Evolutionary conservation across 495 filamentous ascomycete genomes (phyloP), one percentile per base, ranked within the genome.

Genomic region (Apodospora peruviana): DNA sequence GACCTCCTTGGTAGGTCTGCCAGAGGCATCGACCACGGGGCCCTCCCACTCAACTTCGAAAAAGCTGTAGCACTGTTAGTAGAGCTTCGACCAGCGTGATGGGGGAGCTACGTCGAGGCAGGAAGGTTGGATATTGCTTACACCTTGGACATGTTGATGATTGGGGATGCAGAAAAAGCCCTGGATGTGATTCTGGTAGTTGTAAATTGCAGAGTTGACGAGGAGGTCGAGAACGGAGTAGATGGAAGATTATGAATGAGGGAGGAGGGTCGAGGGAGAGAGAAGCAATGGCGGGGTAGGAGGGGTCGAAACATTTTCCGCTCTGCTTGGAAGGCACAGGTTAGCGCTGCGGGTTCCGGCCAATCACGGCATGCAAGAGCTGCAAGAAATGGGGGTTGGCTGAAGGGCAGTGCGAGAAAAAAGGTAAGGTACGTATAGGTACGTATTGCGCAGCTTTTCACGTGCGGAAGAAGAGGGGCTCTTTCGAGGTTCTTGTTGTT

Each of bases 41-140:
- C 83, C 85, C 53, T 76, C 70, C 85, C 85, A 88, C 53, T 70
- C 61, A 50, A 86, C 57, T 14, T 70, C 61, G 48, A 70, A 63
- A 53, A 48, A 70, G 45, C 65, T 69, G 35, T 29, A 22, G 16
- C 18, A 20, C 9, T n/a, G 49, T 55, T 12, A 57, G 45, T 25
- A 41, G 12, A 46, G 32, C 43, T 22, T 42, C 24, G 12, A 9
- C 9, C 22, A 16, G 24, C 17, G 32, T 11, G 16, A 18, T 14
- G 10, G 14, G 1, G 39, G 12, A 43, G 54, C 23, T 20, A 18
- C 5, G 5, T 9, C 8, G 16, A 27, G 27, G 23, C 9, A 34
- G 43, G 17, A 50, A 35, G 18, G 45, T 19, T 17, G 25, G 17
- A 47, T 40, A 46, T 50, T 20, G 53, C 68, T 65, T 45, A 68